Evolutionary conservation across 2,329 filamentous ascomycete species (phyloP), one percentile per base, ranked within the genome.

Genomic region (Dichotomopilus funicola): DNA sequence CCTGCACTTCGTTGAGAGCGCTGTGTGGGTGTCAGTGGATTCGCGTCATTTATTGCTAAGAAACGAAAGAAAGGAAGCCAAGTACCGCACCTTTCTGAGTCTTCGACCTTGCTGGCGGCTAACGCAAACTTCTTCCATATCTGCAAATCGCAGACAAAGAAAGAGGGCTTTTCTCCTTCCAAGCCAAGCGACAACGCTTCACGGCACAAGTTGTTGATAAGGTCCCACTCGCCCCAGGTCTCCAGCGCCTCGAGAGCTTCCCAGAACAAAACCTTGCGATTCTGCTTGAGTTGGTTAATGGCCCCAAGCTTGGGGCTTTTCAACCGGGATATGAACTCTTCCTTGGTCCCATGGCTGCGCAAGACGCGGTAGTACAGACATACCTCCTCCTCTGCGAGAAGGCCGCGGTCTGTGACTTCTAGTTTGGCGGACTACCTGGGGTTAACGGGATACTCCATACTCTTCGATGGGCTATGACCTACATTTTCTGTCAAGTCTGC

Each of bases 381-480:
- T 2, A 78, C 71, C 58, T 81, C 78, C 55, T 81, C 75, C 57
- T 80, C 78, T 0, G 72, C 72, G 41, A 71, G 69, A 35, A 80
- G 67, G 5, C 65, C 65, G 35, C 70, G 64, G 33, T 67, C 67
- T 1, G 64, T 58, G 6, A 54, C 62, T 63, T 59, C 72, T 62
- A 19, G 63, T 49, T 38, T 70, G 59, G 49, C 33, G 10, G 56
- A 57, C 56, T 60, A 36, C 6, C 4, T 2, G 9, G 6, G n/a
- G 45, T 62, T 36, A 62, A 58, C 35, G 56, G 44, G 5, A 56
- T 51, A 8, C 6, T 9, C 4, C 37, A 33, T 40, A 35, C 7
- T 3, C 38, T 13, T 40, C 35, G 38, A 3, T 6, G 8, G 1
- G n/a, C 34, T 4, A n/a, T 5, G 6, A 40, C 61, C 36, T 69